Evolutionary conservation across 2,329 filamentous ascomycete species (phyloP), one percentile per base, ranked within the genome.

Genomic region (Neophaeococcomyces mojaviensis): DNA sequence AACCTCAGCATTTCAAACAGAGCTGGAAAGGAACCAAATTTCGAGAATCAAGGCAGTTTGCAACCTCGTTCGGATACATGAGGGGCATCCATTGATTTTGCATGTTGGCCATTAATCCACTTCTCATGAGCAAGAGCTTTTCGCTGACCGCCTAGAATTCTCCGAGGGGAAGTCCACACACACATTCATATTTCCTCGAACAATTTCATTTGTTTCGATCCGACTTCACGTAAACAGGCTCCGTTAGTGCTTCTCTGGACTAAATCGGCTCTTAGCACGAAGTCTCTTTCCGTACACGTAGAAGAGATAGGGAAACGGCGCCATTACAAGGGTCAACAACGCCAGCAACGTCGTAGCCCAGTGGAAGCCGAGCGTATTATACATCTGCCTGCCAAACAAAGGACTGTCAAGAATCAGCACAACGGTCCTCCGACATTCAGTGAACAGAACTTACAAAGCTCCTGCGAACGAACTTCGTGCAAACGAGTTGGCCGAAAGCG

Each of bases 401-500:
- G 55, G 55, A 34, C 33, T 35, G n/a, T 15, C n/a, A 34, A n/a
- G 19, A 15, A 2, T 33, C 15, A 38, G 22, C n/a, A 20, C 12
- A 34, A 26, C 26, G 13, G 12, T 28, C 24, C 24, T 28, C 24
- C 24, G 10, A 6, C 5, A 35, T 7, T 15, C 33, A 7, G 5
- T 7, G n/a, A 15, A 5, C 6, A 15, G 33, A 49, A 59, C 67
- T 60, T 60, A 69, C 64, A 89, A 89, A 3, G 79, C 77, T 43
- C 86, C 87, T 49, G 84, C 88, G 69, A 94, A 92, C 16, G 75
- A 72, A 53, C 82, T 88, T 44, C 89, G 77, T 47, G 84, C 77
- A 62, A 92, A 86, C 38, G 82, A 84, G 59, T 94, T 92, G 36
- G 88, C 87, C 10, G 88, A 87, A 63, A 95, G 73, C 3, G 88